Evolutionary conservation across 1,139 yeast species (phyloP), one percentile per base, ranked within the genome.

Genomic region (Pichia cactophila): DNA sequence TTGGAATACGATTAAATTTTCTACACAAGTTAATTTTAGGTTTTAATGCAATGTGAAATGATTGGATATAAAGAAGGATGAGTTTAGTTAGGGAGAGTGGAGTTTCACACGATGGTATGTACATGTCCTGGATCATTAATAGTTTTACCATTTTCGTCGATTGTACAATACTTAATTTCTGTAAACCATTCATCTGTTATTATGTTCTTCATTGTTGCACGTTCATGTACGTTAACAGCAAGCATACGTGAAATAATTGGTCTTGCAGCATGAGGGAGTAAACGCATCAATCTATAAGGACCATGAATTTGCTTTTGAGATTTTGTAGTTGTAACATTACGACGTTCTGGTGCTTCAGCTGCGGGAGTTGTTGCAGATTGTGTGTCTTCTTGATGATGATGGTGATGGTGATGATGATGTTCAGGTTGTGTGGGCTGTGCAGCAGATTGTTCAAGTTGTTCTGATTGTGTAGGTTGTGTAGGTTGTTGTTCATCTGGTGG

Each of bases 261-360:
- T 59, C 98, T 77, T 26, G 96, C 75, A n/a, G 95, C 95, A 62
- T 84, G 92, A 4, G 98, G 98, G 43, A 94, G 71, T 52, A 94
- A 73, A 62, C 98, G 78, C 80, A 94, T 77, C 56, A 94, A 71
- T 61, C 98, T 74, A 76, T 95, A 92, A 2, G 97, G 97, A 1
- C 99, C 99, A 51, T 64, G 69, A 7, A 66, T 65, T 50, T 65
- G 68, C 50, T 62, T 61, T 48, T 64, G 68, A 5, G 61, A 45
- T 44, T 60, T 58, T 10, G 60, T 29, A 16, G 54, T 35, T 23
- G 57, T 47, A 2, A 56, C 57, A 42, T 64, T 66, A 43, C 68
- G 60, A 33, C 66, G 61, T 51, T 65, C 69, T 6, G 68, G 68
- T 31, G 48, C 26, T 37, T 37, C 20, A 29, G 46, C 4, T 39